phyloP scores from a whole-genome alignment of 2,329 filamentous ascomycete genomes.

The Plectosphaerella sp. region DNA sequence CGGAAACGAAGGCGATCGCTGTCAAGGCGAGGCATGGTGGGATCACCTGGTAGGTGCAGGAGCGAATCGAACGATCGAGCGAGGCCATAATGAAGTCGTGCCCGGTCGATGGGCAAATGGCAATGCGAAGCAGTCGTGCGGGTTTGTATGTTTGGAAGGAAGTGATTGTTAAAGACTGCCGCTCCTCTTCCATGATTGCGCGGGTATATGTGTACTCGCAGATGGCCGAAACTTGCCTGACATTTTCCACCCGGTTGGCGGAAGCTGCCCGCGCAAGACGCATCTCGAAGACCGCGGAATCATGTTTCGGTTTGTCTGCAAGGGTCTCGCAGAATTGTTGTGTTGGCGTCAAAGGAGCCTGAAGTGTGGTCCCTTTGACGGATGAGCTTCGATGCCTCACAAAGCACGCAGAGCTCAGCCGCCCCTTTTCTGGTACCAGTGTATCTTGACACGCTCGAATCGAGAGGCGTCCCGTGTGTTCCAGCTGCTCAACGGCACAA shows the following conservation, averaged over 20 bases:
- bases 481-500: conserved; percentile 1
- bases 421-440: not conserved
- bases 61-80: conserved; percentile 4
- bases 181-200: not conserved
- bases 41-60: conserved; percentile 4
- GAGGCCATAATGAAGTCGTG: not conserved
- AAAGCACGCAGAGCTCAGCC: not conserved
- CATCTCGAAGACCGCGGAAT: not conserved
- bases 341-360: not conserved
- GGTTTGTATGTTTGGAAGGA: not conserved
- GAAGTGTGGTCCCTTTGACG: not conserved
- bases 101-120: too few species aligned
- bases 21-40: conserved; percentile 4
- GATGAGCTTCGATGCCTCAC: not conserved
- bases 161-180: not conserved
- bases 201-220: not conserved
- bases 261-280: not conserved
- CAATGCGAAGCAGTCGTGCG: too few species aligned
- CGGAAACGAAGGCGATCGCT: conserved; percentile 5
- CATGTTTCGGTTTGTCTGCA: not conserved
- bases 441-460: not conserved
- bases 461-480: not conserved
- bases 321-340: not conserved
- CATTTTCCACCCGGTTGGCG: not conserved
- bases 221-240: not conserved